Base-by-base conservation (phyloP, 2,329 filamentous ascomycete species). In the Calonectria crousiana region DNA sequence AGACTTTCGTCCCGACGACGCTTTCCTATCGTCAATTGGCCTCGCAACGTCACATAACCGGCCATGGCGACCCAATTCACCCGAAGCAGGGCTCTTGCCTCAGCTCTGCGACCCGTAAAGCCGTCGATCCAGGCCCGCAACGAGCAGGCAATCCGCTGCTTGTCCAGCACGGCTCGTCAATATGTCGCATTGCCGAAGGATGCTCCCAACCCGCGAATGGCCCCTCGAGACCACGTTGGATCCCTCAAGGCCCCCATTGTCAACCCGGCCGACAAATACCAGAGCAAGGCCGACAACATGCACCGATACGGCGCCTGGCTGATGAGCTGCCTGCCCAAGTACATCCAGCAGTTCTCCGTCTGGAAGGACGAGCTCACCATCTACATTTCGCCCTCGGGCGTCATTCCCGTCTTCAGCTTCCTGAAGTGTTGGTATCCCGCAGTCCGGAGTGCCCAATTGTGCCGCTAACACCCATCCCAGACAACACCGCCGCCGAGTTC, bases 311-410 rank as follows among this genome's bases (percentile, higher is more conserved):
- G 97, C 82, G 93, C 97, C 83, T 99, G 98, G 91, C 88, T 99
- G 82, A 96, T 99, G 92, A 96, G 95, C 79, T 98, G 95, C 86
- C 87, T 99, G 83, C 97, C 97, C 81, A 98, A 98, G 90, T 98
- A 98, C 87, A 92, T 99, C 81, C 97, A 99, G 89, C 97, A 99
- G 88, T 98, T 98, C 89, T 98, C 96, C 16, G 96, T 99, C 71
- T 99, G 97, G 97, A 99, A 99, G 89, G 97, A 99, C 84, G 97
- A 99, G 87, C 92, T 99, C 84, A 95, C 94, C 81, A 95, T 98
- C 85, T 96, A 97, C 87, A 97, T 98, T 83, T 90, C 95, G 62
- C 97, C 97, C 1, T 88, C 94, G 47, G 97, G 95, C 79, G 92
- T 98, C 80, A 92, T 98, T 79, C 97, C 97, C 49, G 94, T 98